phyloP scores from a whole-genome alignment of 192 early-diverging fungal species.

The Gonapodya sp. region DNA sequence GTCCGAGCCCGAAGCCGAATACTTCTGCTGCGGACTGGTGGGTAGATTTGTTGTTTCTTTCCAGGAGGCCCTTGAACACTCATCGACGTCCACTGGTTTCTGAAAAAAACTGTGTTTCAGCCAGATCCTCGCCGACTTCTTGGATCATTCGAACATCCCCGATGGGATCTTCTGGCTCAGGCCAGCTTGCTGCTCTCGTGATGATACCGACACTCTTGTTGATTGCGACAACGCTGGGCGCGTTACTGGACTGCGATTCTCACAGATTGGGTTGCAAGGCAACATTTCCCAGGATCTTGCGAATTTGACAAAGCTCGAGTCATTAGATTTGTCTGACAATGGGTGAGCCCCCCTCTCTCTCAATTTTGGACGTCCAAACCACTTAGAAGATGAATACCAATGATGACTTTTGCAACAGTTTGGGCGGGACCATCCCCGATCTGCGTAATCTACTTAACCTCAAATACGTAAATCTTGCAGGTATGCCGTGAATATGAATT shows the following conservation, averaged over 20 bases:
- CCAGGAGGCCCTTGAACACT: neutral
- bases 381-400: neutral
- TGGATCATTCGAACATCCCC: slow-evolving; percentile 3
- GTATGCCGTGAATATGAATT: neutral
- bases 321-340: neutral
- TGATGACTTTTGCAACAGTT: neutral
- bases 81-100: no score
- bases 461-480: slow-evolving; percentile 4
- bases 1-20: neutral
- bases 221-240: neutral
- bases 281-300: neutral
- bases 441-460: neutral
- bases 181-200: neutral
- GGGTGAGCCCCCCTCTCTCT: neutral
- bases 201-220: neutral
- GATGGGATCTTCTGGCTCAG: neutral
- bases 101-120: neutral
- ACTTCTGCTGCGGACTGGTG: neutral
- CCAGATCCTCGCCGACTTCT: neutral
- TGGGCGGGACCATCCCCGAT: slow-evolving; percentile 1
- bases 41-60: neutral
- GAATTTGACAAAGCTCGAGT: neutral
- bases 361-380: neutral
- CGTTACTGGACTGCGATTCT: neutral
- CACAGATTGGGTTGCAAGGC: neutral